Conservation (phyloP, 139 green algal genomes). For the Auxenochlorella protothecoides region DNA sequence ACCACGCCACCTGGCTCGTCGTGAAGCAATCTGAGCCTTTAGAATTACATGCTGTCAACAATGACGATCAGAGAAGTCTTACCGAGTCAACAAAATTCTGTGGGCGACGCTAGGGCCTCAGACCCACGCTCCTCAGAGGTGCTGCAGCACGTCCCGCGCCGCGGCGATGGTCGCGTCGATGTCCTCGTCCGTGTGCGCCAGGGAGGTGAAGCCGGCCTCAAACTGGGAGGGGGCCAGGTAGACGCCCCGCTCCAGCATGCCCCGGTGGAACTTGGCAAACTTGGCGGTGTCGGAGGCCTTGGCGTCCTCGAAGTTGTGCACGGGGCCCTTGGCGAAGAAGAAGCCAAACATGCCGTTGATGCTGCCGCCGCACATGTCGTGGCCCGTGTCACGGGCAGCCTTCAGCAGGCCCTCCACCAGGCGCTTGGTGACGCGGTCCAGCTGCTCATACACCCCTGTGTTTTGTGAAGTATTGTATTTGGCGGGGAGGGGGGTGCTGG, state of each 20-base stretch:
- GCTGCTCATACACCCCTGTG: slow-evolving; percentile 82
- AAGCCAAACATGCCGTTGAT: slow-evolving; percentile 99
- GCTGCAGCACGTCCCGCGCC: slow-evolving; percentile 34
- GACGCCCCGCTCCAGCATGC: slow-evolving; percentile 94
- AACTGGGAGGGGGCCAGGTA: slow-evolving; percentile 95
- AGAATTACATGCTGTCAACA: no score
- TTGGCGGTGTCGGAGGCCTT: slow-evolving; percentile 80
- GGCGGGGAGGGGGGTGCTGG: no score
- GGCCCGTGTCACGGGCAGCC: slow-evolving; percentile 71
- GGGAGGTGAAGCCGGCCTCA: slow-evolving; percentile 88
- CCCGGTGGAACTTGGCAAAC: slow-evolving; percentile 92
- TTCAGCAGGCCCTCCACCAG: slow-evolving; percentile 88
- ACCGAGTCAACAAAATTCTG: background rate
- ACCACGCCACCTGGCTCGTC: no score
- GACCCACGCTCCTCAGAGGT: slow-evolving; percentile 2
- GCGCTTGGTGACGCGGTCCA: slow-evolving; percentile 69
- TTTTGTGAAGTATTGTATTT: background rate
- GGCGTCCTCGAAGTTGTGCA: slow-evolving; percentile 84
- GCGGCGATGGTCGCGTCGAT: slow-evolving; percentile 89
- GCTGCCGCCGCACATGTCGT: slow-evolving; percentile 75
- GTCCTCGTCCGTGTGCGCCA: slow-evolving; percentile 91
- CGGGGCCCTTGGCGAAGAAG: slow-evolving; percentile 93
- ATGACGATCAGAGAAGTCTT: no score
- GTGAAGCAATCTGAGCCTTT: no score
- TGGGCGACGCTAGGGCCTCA: background rate